Conservation (phyloP, 169 alveolate genomes). For the Babesia divergens region DNA sequence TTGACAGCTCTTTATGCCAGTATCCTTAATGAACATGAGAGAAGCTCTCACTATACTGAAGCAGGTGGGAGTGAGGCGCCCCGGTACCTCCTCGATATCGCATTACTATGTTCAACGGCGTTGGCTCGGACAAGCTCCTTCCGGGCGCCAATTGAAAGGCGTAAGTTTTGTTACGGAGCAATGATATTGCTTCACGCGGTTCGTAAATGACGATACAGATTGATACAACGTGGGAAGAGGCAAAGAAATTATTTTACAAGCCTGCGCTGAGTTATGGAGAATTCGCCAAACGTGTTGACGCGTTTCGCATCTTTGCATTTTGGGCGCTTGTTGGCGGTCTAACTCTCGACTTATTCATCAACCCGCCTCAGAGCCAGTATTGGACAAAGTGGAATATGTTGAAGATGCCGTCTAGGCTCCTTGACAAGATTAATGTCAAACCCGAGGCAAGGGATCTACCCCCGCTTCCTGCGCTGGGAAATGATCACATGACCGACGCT, state of each 20-base stretch:
- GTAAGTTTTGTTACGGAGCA: conserved; percentile 7
- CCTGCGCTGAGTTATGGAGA: conserved; percentile 62
- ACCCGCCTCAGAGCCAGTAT: conserved; percentile 67
- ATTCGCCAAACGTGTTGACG: conserved; percentile 69
- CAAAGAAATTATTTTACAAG: conserved; percentile 62
- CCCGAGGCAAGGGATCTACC: not conserved
- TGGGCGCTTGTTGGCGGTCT: conserved; percentile 67
- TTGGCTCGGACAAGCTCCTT: conserved; percentile 64
- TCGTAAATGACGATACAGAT: conserved; percentile 6
- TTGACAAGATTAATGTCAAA: conserved; percentile 16
- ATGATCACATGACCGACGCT: conserved; percentile 60
- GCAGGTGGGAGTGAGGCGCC: not conserved
- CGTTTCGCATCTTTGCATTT: conserved; percentile 66
- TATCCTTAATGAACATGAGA: not conserved
- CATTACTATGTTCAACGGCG: conserved; percentile 27
- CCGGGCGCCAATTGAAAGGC: conserved; percentile 40
- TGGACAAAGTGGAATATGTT: conserved; percentile 63
- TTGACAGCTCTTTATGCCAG: not conserved
- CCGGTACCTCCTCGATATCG: conserved; percentile 21
- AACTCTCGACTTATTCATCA: conserved; percentile 58
- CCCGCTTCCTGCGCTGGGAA: conserved; percentile 12
- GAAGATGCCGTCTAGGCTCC: conserved; percentile 37
- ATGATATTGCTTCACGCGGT: not conserved
- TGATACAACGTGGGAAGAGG: conserved; percentile 66
- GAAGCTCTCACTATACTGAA: not conserved